Conservation (phyloP, 805 yeast genomes). For the Groenewaldozyma tartarivorans region DNA sequence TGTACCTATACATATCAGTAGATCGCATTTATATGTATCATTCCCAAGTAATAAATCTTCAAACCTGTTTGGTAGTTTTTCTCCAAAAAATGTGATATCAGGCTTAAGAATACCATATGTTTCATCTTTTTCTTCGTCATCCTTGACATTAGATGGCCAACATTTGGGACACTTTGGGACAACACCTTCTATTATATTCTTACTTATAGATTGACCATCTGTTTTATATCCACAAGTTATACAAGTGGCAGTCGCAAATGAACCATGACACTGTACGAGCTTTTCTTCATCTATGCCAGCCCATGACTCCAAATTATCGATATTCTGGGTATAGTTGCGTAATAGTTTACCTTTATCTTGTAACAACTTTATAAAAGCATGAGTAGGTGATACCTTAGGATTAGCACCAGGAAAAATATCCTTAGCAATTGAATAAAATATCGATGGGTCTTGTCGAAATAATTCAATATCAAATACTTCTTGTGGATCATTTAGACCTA, state of each 20-base stretch:
- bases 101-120: constrained; percentile 78
- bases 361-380: constrained; percentile 63
- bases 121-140: constrained; percentile 24
- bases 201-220: constrained; percentile 56
- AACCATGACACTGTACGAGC: constrained; percentile 85
- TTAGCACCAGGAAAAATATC: constrained; percentile 68
- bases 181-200: constrained; percentile 46
- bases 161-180: constrained; percentile 72
- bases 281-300: constrained; percentile 64
- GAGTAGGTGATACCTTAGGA: constrained; percentile 56
- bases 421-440: constrained; percentile 81
- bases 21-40: constrained; percentile 64
- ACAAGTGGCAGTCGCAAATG: constrained; percentile 83
- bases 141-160: constrained; percentile 26
- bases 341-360: constrained; percentile 70
- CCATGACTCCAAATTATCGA: constrained; percentile 75
- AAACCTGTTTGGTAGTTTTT: constrained; percentile 61
- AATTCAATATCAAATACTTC: constrained; percentile 70
- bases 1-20: constrained; percentile 79
- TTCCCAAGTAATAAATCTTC: constrained; percentile 40
- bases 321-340: constrained; percentile 84
- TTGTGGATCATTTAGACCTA: constrained; percentile 80
- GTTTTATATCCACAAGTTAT: constrained; percentile 60
- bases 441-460: constrained; percentile 67
- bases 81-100: constrained; percentile 88